Evolutionary conservation across 1,284 basidiomycete genomes (phyloP), one percentile per base, ranked within the genome.

Genomic region (Testicularia cyperi): DNA sequence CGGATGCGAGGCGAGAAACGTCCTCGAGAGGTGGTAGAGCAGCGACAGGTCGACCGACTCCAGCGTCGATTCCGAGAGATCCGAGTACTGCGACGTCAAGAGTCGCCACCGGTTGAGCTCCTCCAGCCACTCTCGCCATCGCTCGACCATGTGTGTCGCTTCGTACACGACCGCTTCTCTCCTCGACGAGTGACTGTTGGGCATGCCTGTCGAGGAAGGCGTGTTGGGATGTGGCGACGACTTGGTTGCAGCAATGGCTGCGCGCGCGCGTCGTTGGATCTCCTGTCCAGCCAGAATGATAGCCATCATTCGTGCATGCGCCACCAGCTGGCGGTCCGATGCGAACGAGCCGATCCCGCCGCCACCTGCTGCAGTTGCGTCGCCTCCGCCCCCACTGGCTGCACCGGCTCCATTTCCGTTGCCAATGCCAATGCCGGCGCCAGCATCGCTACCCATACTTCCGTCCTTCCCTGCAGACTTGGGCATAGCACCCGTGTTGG

Each of bases 291-390:
- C 49, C 1, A 68, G 38, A n/a, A 70, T 46, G 19, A 70, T 70
- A 6, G 54, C 43, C 55, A 70, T 49, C 49, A 70, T 52, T 6
- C 65, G 49, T 6, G 67, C 67, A 24, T 70, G 67, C 10, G 64
- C 67, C 2, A 65, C 58, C 28, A 70, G 44, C 44, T 67, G 64
- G 7, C 65, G 52, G 37, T 70, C 67, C 16, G 67, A 57, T 4
- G 53, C 47, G 5, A 56, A 45, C 7, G 58, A 54, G 21, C 57
- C 42, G 23, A 54, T 53, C 8, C 51, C 57, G 23, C 57, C 20
- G 19, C 33, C 33, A 12, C 33, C 20, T 9, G 20, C 20, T 20
- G 33, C 9, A 12, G 33, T 15, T 12, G 16, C 20, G 12, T 6
- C 20, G 18, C 6, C 20, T 26, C 25, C 8, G 8, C 8, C 25